Percentiles rank a stretch among this genome's conserved stretches.
These are phyloP conservation scores for Phyllachora maydis DNA, from an alignment of 2,329 filamentous ascomycete species.

Conservation along the genomic window DNA sequence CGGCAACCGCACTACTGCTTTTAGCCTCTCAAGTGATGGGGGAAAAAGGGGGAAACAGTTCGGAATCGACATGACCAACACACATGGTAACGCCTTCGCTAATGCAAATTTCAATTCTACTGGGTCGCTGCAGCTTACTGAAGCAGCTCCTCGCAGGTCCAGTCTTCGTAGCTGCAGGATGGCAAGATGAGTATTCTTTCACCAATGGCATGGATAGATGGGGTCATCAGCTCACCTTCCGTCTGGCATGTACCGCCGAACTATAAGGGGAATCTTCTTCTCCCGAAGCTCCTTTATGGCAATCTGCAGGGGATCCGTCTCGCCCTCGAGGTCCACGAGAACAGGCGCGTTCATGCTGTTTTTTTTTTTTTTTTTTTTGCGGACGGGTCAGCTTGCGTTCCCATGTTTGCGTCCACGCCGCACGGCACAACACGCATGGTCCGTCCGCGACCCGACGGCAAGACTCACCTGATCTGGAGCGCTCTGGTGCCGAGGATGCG, in stretches of 20 bases:
- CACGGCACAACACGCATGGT: too few relatives aligned
- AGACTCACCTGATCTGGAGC: constrained; percentile 72
- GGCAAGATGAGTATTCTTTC: constrained; percentile 1
- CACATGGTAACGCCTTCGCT: too few relatives aligned
- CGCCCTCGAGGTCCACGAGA: constrained; percentile 86
- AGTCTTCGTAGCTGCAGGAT: constrained; percentile 74
- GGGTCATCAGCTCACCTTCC: constrained; percentile 52
- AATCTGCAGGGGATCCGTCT: constrained; percentile 94
- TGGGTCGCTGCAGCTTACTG: constrained; percentile 20
- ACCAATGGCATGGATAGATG: too few relatives aligned
- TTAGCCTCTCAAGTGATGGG: too few relatives aligned
- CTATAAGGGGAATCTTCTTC: constrained; percentile 95
- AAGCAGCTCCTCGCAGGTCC: constrained; percentile 92
- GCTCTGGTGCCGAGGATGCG: constrained; percentile 85
- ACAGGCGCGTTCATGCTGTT: constrained; percentile 90
- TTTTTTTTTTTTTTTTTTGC: too few relatives aligned
- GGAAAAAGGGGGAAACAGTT: too few relatives aligned
- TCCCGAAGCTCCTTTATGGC: constrained; percentile 93
- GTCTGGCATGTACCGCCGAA: constrained; percentile 88
- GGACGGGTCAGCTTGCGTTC: too few relatives aligned
- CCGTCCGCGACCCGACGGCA: too few relatives aligned
- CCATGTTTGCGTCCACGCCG: too few relatives aligned
- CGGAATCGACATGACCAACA: too few relatives aligned
- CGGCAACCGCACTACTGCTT: too few relatives aligned
- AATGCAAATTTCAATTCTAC: too few relatives aligned